Evolutionary conservation across 495 filamentous ascomycete genomes (phyloP).

Genomic region (Hypoxylon intermedium): DNA sequence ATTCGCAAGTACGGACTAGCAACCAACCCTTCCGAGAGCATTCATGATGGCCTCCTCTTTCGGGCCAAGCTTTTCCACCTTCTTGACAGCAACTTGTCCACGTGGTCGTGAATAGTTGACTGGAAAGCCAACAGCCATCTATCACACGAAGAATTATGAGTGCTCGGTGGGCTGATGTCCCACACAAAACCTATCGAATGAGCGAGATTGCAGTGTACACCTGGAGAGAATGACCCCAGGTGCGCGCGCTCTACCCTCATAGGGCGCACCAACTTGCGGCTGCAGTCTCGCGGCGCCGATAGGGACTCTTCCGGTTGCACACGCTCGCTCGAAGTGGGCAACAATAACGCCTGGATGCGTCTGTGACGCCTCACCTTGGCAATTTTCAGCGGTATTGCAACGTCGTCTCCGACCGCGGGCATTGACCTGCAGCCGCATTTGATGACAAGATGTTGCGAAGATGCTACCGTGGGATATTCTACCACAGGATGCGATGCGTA

Average conservation of each 20-base stretch:
- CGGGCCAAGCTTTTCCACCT: slow-evolving; percentile 7
- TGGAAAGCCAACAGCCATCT: slow-evolving; percentile 2
- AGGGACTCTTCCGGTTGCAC: slow-evolving; percentile 3
- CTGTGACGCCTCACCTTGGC: slow-evolving; percentile 15
- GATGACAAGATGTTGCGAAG: slow-evolving; percentile 2
- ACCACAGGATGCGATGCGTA: background rate
- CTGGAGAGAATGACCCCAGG: slow-evolving; percentile 8
- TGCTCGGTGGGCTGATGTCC: slow-evolving; percentile 16
- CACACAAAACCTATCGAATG: slow-evolving; percentile 16
- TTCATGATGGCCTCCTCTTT: slow-evolving; percentile 7
- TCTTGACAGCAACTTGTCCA: slow-evolving; percentile 23
- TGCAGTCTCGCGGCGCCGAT: slow-evolving; percentile 12
- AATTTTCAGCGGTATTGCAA: slow-evolving; percentile 9
- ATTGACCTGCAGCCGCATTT: slow-evolving; percentile 26
- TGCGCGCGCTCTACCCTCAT: slow-evolving; percentile 10
- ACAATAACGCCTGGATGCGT: background rate
- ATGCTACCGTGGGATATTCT: slow-evolving; percentile 8
- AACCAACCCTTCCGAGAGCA: background rate
- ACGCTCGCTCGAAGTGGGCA: slow-evolving; percentile 9
- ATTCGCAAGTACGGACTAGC: background rate
- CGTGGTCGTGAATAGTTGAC: slow-evolving; percentile 22
- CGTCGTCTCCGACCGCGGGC: slow-evolving; percentile 32
- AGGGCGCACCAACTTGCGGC: slow-evolving; percentile 8
- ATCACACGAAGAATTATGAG: background rate
- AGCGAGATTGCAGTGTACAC: slow-evolving; percentile 3